A percentile compares a stretch with the other conserved stretches of the same genome.
Conservation (phyloP, 2,329 filamentous ascomycete species). For the Aspergillus hiratsukae region DNA sequence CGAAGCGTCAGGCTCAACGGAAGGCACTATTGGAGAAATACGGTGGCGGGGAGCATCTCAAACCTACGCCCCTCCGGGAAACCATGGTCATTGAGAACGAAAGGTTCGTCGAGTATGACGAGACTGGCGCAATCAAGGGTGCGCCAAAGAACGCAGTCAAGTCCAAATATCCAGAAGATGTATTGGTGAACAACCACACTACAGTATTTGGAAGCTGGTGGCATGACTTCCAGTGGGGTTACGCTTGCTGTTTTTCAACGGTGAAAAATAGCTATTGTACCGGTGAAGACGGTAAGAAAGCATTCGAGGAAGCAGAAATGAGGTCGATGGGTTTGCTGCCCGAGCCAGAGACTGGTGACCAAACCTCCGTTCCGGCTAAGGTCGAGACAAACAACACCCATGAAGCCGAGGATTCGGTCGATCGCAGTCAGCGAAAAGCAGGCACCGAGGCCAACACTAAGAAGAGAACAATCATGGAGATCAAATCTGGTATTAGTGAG, state of each 20-base stretch:
- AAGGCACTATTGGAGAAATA: slow-evolving; percentile 77
- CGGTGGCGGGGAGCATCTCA: slow-evolving; percentile 61
- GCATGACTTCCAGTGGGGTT: slow-evolving; percentile 92
- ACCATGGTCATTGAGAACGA: slow-evolving; percentile 75
- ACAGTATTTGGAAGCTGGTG: slow-evolving; percentile 97
- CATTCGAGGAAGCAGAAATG: slow-evolving; percentile 71
- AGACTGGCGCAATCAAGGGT: slow-evolving; percentile 85
- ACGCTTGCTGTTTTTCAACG: slow-evolving; percentile 87
- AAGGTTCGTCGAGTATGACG: slow-evolving; percentile 89
- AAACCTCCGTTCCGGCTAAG: slow-evolving; percentile 1
- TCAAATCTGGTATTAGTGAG: slow-evolving; percentile 72
- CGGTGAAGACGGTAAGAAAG: slow-evolving; percentile 77
- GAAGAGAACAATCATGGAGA: slow-evolving; percentile 73
- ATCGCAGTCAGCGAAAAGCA: slow-evolving; percentile 24
- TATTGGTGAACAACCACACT: slow-evolving; percentile 84
- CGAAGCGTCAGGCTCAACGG: slow-evolving; percentile 62
- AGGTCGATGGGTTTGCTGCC: slow-evolving; percentile 45
- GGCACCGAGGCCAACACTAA: slow-evolving; percentile 42
- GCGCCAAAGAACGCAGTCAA: slow-evolving; percentile 68
- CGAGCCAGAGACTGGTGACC: slow-evolving; percentile 14
- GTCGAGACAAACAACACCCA: slow-evolving; percentile 18
- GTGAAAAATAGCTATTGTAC: slow-evolving; percentile 98
- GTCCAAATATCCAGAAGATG: slow-evolving; percentile 88
- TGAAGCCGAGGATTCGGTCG: slow-evolving; percentile 25
- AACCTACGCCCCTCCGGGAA: slow-evolving; percentile 60